Base-by-base conservation (phyloP, 768 basidiomycete species). In the Psilocybe tampanensis region DNA sequence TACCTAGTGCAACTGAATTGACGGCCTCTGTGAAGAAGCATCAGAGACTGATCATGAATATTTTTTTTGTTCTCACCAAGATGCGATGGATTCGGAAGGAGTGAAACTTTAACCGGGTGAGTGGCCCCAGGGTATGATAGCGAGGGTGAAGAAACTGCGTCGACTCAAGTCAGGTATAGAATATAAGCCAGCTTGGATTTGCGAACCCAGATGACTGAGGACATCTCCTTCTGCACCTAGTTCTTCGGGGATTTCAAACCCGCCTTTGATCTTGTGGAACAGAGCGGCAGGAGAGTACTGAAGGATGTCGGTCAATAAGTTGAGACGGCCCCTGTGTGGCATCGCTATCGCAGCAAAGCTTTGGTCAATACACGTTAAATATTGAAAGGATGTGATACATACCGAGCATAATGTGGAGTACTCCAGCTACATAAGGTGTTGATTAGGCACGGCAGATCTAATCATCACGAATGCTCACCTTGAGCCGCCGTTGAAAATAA, bases 261-360 rank as follows among this genome's bases (percentile, higher is more conserved):
- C 88, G 0, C 93, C 92, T 66, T 86, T 92, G 57, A 95, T 89
- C 74, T 96, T 97, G 70, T 91, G 83, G 69, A 96, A 94, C 15
- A 96, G 74, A 0, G 86, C 84, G 2, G 83, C 78, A 7, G 88
- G 83, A 0, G 87, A 78, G 59, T 80, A 87, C 62, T 84, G 74
- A 4, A 96, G 76, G 2, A 96, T 77, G 48, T 88, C 90, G 0
- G 90, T 89, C 13, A 97, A 81, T 12, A 96, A 76, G 59, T 95
- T 95, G 6, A 96, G 80, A 2, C 94, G 84, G 15, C 94, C 94
- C 43, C 94, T 82, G 66, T 95, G 94, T 0, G 94, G 91, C 89
- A 94, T 92, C 19, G 86, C 90, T 76, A 48, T 9, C 44, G 7
- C 8, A 7, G 19, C 44, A 13, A 39, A 39, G 6, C 4, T 5